Conservation (phyloP, 352 stramenopile species). For the Pythium brassicae region DNA sequence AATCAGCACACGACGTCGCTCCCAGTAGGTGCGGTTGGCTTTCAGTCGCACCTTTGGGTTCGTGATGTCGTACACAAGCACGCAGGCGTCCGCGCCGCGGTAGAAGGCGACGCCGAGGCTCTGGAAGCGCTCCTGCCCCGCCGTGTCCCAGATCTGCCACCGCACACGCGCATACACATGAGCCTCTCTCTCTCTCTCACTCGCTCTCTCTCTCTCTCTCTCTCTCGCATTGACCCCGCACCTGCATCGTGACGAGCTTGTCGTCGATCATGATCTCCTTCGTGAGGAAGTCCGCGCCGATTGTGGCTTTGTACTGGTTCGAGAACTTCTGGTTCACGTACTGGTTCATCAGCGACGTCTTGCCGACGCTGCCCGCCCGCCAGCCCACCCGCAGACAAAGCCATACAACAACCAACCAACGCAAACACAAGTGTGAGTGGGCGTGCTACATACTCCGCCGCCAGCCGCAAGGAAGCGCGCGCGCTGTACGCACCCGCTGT, state of each 20-base stretch:
- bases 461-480: neutral
- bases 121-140: conserved; percentile 98
- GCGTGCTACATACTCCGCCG: too few species aligned
- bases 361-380: conserved; percentile 87
- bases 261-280: conserved; percentile 96
- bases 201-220: too few species aligned
- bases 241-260: conserved; percentile 95
- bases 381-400: conserved; percentile 1
- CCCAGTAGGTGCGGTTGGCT: neutral
- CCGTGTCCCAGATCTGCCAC: conserved; percentile 98
- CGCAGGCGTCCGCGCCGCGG: conserved; percentile 95
- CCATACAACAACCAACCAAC: too few species aligned
- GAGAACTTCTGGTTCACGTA: conserved; percentile 99
- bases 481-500: conserved; percentile 88
- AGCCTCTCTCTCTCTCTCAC: too few species aligned
- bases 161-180: neutral
- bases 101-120: conserved; percentile 98
- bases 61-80: conserved; percentile 99
- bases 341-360: conserved; percentile 99
- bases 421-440: too few species aligned
- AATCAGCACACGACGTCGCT: neutral
- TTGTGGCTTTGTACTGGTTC: conserved; percentile 99
- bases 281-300: conserved; percentile 98
- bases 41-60: conserved; percentile 84
- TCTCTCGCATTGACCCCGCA: conserved; percentile 17